Evolutionary conservation across 768 basidiomycete genomes (phyloP).

Genomic region (Pleurotus salmoneostramineus): DNA sequence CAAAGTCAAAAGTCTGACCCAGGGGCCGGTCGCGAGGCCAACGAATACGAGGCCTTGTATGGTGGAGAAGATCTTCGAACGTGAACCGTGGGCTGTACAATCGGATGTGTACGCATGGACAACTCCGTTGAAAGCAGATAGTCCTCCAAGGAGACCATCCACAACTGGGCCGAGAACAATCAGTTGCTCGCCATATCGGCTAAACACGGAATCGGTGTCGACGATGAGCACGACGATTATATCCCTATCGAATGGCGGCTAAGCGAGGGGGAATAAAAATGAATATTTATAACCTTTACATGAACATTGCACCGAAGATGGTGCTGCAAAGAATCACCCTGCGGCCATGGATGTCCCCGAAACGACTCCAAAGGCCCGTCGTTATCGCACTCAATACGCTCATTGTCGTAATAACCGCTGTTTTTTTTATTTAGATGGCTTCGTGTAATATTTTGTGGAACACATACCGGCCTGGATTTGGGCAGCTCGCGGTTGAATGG

Average conservation of each 20-base stretch:
- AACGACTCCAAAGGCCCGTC: constrained; percentile 84
- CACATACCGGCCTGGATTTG: constrained; percentile 61
- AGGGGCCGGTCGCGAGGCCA: constrained; percentile 77
- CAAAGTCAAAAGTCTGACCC: constrained; percentile 42
- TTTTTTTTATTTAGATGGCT: background rate
- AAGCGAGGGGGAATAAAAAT: background rate
- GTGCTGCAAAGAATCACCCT: constrained; percentile 68
- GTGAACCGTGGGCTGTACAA: constrained; percentile 49
- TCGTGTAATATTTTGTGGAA: background rate
- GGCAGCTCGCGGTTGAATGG: constrained; percentile 66
- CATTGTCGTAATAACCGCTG: constrained; percentile 71
- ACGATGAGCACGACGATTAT: constrained; percentile 77
- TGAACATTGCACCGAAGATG: constrained; percentile 65
- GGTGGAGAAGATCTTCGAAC: constrained; percentile 53
- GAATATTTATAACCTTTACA: constrained; percentile 41
- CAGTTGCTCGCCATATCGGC: constrained; percentile 59
- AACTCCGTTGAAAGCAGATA: constrained; percentile 60
- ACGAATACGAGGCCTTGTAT: constrained; percentile 74
- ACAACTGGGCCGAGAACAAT: constrained; percentile 75
- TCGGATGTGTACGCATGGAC: constrained; percentile 62
- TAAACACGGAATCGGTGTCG: constrained; percentile 42
- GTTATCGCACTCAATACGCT: constrained; percentile 77
- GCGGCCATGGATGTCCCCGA: constrained; percentile 73
- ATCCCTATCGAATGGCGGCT: constrained; percentile 48
- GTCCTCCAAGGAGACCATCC: constrained; percentile 78